Evolutionary conservation across 2,329 filamentous ascomycete genomes (phyloP).

Genomic region (Fusarium sacchari): DNA sequence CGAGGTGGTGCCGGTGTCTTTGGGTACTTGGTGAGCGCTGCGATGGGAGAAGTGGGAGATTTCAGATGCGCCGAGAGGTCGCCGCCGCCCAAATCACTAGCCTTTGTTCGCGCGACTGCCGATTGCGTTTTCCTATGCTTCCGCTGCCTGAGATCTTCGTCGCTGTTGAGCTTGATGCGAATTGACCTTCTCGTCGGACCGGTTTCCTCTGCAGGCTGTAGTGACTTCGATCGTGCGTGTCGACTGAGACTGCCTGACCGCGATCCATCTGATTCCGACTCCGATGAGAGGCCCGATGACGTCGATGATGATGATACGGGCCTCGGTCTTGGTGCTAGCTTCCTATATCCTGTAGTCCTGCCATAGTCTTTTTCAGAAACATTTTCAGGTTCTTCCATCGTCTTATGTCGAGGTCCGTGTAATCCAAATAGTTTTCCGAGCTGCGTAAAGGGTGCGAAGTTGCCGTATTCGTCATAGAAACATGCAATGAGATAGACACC

Average conservation of each 20-base stretch:
- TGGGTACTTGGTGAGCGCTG: conserved; percentile 86
- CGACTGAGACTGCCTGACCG: conserved; percentile 47
- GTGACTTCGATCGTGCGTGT: conserved; percentile 72
- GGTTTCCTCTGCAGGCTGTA: conserved; percentile 69
- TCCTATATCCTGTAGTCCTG: conserved; percentile 43
- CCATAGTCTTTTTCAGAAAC: conserved; percentile 45
- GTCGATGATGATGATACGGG: conserved; percentile 53
- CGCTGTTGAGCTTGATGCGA: conserved; percentile 87
- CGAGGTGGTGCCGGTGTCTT: conserved; percentile 88
- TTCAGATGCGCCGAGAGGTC: conserved; percentile 85
- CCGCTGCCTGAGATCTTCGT: conserved; percentile 77
- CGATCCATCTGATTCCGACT: conserved; percentile 71
- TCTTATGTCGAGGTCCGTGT: conserved; percentile 58
- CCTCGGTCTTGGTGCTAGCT: conserved; percentile 41
- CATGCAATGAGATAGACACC: conserved; percentile 84
- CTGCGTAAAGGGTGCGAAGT: conserved; percentile 81
- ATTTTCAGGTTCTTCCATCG: conserved; percentile 39
- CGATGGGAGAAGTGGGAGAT: conserved; percentile 86
- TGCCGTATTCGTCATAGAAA: conserved; percentile 83
- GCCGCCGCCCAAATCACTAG: conserved; percentile 50
- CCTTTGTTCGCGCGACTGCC: conserved; percentile 55
- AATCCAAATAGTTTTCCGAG: conserved; percentile 71
- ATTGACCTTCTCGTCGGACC: conserved; percentile 79
- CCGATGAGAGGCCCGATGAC: conserved; percentile 75
- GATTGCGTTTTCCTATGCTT: conserved; percentile 73